Evolutionary conservation across 768 basidiomycete species (phyloP), one percentile per base, ranked within the genome.

Genomic region (Cubamyces sp.): DNA sequence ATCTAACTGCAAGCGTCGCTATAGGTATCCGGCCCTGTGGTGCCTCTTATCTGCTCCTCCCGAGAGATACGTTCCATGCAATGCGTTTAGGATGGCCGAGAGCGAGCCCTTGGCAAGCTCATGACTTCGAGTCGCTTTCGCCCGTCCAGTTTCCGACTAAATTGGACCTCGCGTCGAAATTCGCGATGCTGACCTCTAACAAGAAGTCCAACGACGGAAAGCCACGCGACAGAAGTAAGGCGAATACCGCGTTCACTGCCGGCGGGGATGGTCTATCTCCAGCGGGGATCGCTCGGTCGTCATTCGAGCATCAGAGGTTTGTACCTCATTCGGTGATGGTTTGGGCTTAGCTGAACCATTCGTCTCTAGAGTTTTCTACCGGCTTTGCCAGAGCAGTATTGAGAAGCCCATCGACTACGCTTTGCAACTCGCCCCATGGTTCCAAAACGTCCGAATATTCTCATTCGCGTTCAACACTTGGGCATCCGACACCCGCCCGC

Each of bases 381-480:
- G 57, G 5, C 46, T 70, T 15, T 66, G 55, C 19, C 63, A 66
- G 21, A 52, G 50, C 2, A 61, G 60, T 6, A 64, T 76, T 2
- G 69, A 69, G 23, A 43, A 51, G 26, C 56, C 50, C 5, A 7
- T 74, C 9, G 54, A 77, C 48, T 78, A 76, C 49, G 72, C 68
- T 23, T 62, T 81, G 11, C 46, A 57, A 6, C 63, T 65, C 26
- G 68, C 71, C 2, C 61, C 74, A 0, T 81, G 79, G 79, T 52
- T 72, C 51, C n/a, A 58, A 8, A 59, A 68, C 7, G 52, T 77
- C 2, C 70, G 73, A 7, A 67, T 81, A 15, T 69, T 72, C 37
- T 76, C 81, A 0, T 74, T 82, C 40, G 70, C 75, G 0, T 72
- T 78, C 60, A 77, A 69, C 42, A 64, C 74, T 11, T 79, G 77